Conservation (phyloP, 2,329 filamentous ascomycete genomes). For the Sporothrix dimorphospora region DNA sequence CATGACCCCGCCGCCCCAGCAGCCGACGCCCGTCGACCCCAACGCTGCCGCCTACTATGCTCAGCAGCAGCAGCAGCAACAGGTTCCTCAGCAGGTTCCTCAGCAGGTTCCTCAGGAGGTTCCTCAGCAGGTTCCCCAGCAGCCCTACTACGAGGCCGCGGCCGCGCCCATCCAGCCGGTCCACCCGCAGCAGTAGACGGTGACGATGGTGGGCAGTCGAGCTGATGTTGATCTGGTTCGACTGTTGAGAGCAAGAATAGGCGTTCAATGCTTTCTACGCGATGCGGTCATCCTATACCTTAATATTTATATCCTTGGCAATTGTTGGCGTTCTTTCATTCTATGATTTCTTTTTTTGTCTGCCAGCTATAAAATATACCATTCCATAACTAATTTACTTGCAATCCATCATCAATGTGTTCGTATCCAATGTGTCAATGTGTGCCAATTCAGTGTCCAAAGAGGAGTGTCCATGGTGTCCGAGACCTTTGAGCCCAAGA, state of each 20-base stretch:
- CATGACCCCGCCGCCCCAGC: conserved; percentile 6
- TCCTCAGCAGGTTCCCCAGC: background rate
- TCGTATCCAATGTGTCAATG: background rate
- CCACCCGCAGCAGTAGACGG: background rate
- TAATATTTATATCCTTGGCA: background rate
- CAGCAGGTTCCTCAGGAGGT: background rate
- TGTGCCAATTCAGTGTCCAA: background rate
- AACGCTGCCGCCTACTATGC: background rate
- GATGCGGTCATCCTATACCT: background rate
- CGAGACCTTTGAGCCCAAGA: no score
- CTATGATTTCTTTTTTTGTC: background rate
- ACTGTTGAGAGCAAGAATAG: no score
- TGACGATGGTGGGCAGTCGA: no score
- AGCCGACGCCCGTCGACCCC: background rate
- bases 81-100: background rate
- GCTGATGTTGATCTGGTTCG: no score
- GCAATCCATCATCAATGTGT: background rate
- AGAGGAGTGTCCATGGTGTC: no score
- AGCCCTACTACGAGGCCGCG: background rate
- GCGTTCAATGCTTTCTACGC: background rate
- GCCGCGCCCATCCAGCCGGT: background rate
- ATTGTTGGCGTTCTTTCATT: background rate
- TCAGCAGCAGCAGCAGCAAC: conserved; percentile 1
- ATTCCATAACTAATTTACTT: background rate
- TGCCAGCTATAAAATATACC: conserved; percentile 9